Evolutionary conservation across 345 rosid genomes (phyloP), one percentile per base, ranked within the genome.

Genomic region (Odontarrhena argentea): DNA sequence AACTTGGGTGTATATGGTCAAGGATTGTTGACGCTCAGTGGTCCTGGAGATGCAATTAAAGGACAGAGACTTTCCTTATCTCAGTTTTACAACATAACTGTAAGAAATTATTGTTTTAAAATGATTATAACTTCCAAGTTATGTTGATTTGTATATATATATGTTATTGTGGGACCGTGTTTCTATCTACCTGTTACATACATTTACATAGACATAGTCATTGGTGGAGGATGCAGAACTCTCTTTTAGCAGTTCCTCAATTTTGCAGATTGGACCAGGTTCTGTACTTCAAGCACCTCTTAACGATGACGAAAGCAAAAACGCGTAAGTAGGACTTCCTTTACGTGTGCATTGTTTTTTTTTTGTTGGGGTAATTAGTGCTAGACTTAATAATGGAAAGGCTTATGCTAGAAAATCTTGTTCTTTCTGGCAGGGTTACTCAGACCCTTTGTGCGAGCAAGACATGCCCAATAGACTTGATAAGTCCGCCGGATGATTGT

Each of bases 401-500:
- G 14, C 54, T 59, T 54, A 38, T 62, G 44, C 49, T 67, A 1
- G 7, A 43, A 32, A 48, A 41, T 46, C 28, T 55, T 7, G 34
- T 54, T 69, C 36, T 12, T 62, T 76, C 48, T 63, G 79, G 58
- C 71, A 94, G 99, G 81, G 86, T 91, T 71, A 88, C 96, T 13
- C 67, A 78, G 38, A 65, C 91, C 57, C 86, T 90, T 58, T 94
- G 99, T 74, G 83, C 75, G 69, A 90, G 84, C 60, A 84, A 81
- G 67, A 72, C 85, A 77, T 94, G 99, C 73, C 99, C 99, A 36
- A 74, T 76, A 46, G 97, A 94, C 81, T 83, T 94, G 77, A 84
- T 88, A 64, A 87, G 84, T 78, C 99, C 97, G 57, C 99, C 96
- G 36, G 99, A 94, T 79, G 99, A 94, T 76, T 94, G 99, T 80